Base-by-base conservation (phyloP, 495 filamentous ascomycete species). In the Apodospora peruviana region DNA sequence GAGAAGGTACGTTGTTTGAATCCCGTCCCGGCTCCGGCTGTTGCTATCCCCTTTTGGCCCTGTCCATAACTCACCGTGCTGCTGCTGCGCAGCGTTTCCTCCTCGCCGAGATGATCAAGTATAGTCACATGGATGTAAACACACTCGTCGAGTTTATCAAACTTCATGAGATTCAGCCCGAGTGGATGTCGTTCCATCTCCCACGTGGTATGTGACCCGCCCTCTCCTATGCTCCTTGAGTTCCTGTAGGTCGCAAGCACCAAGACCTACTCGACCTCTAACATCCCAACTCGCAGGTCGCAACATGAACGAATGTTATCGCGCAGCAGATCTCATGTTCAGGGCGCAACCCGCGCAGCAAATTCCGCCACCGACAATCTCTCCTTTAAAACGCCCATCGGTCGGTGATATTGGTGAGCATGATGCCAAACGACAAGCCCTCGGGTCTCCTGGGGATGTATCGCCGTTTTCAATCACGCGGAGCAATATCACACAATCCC, bases 51-150 rank as follows among this genome's bases (percentile, higher is more conserved):
- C 32, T 52, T 49, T 40, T 36, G 23, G 37, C 47, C 38, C 47
- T 35, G 35, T 43, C 17, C 40, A 36, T 45, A 20, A 34, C 40
- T 57, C 48, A 52, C 40, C 45, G n/a, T n/a, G n/a, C n/a, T n/a
- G n/a, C n/a, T n/a, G n/a, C 16, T 38, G 16, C 43, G 38, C 62
- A 80, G 76, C 74, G 76, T 59, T 76, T 75, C 60, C 58, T 78
- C 53, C 62, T 80, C 43, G 71, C 69, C 59, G 75, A 80, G 66
- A 75, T 73, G 51, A 69, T 80, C 60, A 80, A 78, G 54, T 64
- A 62, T 53, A 76, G 71, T 64, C 56, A 64, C 21, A 66, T 79
- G 51, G 68, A 77, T 34, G 61, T 75, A 22, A 58, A 60, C 20
- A 57, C 59, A 32, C 59, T 75, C 21, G 63, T 75, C 39, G 86